Evolutionary conservation across 495 filamentous ascomycete species (phyloP).

Genomic region (Talaromyces stipitatus): DNA sequence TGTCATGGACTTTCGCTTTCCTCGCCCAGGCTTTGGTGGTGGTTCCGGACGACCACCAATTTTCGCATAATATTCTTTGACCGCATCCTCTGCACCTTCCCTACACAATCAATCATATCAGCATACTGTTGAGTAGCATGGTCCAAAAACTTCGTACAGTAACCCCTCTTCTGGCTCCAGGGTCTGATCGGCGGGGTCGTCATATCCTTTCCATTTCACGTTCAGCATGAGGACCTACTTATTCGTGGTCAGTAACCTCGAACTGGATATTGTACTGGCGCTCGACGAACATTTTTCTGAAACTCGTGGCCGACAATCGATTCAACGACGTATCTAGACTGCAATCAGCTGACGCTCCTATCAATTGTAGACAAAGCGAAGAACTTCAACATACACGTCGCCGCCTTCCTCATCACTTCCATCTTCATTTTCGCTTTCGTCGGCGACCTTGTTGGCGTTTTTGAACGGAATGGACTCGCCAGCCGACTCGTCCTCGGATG

Average conservation of each 20-base stretch:
- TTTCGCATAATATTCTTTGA: slow-evolving; percentile 45
- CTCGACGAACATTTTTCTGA: slow-evolving; percentile 23
- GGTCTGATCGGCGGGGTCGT: slow-evolving; percentile 45
- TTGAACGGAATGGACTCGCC: slow-evolving; percentile 34
- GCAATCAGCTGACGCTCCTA: slow-evolving; percentile 19
- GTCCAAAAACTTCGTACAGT: slow-evolving; percentile 21
- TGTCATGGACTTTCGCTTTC: slow-evolving; percentile 13
- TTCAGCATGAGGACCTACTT: slow-evolving; percentile 36
- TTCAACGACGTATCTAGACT: slow-evolving; percentile 52
- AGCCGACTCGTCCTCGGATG: slow-evolving; percentile 40
- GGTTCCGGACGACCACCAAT: slow-evolving; percentile 50
- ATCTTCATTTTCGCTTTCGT: slow-evolving; percentile 19
- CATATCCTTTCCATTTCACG: slow-evolving; percentile 61
- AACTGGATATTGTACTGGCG: neutral
- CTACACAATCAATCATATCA: slow-evolving; percentile 19
- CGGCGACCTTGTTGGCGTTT: slow-evolving; percentile 19
- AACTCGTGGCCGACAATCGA: slow-evolving; percentile 45
- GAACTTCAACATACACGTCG: slow-evolving; percentile 26
- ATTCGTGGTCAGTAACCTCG: neutral
- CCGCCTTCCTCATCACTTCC: slow-evolving; percentile 27
- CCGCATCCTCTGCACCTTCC: slow-evolving; percentile 43
- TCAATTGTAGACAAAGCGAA: neutral
- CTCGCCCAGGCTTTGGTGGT: slow-evolving; percentile 10
- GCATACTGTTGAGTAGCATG: slow-evolving; percentile 1
- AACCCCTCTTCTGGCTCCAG: slow-evolving; percentile 55